These are phyloP conservation scores for Salmacisia buchloeana DNA, from an alignment of 1,284 basidiomycete genomes.

Conservation along the genomic window DNA sequence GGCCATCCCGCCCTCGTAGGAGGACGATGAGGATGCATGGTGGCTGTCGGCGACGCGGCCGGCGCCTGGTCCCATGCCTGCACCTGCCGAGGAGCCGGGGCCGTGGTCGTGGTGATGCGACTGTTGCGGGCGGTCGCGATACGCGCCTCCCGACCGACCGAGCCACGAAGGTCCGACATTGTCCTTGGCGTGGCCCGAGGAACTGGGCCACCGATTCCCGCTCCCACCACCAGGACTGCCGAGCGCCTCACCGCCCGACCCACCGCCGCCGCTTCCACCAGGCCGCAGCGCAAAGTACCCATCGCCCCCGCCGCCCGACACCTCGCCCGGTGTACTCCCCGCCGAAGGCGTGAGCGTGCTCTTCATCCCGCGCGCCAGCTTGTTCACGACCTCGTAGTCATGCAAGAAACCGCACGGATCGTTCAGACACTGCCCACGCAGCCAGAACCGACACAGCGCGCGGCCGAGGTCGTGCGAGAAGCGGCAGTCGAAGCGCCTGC, in stretches of 20 bases:
- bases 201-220: no score
- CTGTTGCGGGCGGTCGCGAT: not conserved
- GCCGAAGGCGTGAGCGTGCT: not conserved
- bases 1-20: not conserved
- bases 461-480: slow-evolving; percentile 59
- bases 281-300: slow-evolving; percentile 4
- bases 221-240: not conserved
- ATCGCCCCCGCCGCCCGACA: not conserved
- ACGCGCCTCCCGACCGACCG: not conserved
- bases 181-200: no score
- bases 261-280: not conserved
- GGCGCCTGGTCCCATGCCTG: not conserved
- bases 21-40: no score
- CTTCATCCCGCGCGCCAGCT: slow-evolving; percentile 53
- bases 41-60: no score
- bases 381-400: slow-evolving; percentile 61
- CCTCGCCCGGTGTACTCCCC: not conserved
- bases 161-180: not conserved
- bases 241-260: not conserved
- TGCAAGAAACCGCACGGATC: slow-evolving; percentile 49
- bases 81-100: not conserved
- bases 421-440: slow-evolving; percentile 66
- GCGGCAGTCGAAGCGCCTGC: slow-evolving; percentile 87
- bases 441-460: slow-evolving; percentile 93
- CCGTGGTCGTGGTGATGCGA: not conserved